Evolutionary conservation across 805 yeast species (phyloP).

Genomic region (Ogataea pignaliae): DNA sequence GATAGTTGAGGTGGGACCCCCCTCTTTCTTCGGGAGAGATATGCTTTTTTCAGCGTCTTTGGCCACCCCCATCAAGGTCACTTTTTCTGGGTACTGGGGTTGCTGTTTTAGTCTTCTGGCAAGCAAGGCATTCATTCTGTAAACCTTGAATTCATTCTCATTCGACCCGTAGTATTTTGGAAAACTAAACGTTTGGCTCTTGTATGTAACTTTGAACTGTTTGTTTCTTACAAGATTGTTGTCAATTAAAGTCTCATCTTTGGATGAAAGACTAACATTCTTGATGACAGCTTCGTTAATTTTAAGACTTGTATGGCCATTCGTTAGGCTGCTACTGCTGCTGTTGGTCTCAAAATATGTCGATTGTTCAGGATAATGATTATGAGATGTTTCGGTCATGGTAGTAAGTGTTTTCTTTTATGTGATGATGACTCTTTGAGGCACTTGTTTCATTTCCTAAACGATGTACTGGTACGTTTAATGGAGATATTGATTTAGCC

Average conservation of each 20-base stretch:
- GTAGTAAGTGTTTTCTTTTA: too few relatives aligned
- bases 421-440: too few relatives aligned
- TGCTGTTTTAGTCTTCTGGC: slow-evolving; percentile 18
- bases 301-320: neutral
- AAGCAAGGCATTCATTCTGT: slow-evolving; percentile 20
- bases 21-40: neutral
- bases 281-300: neutral
- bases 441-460: too few relatives aligned
- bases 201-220: slow-evolving; percentile 11
- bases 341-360: too few relatives aligned
- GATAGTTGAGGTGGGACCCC: too few relatives aligned
- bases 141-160: slow-evolving; percentile 25
- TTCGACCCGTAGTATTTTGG: slow-evolving; percentile 31
- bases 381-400: too few relatives aligned
- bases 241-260: slow-evolving; percentile 28
- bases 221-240: slow-evolving; percentile 16
- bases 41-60: neutral
- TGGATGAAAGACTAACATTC: slow-evolving; percentile 4
- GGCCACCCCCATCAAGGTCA: too few relatives aligned
- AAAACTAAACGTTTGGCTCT: slow-evolving; percentile 15
- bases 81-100: slow-evolving; percentile 15
- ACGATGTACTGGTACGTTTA: too few relatives aligned
- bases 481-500: too few relatives aligned
- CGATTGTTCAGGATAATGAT: too few relatives aligned
- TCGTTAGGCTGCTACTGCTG: too few relatives aligned